Evolutionary conservation across 352 stramenopile genomes (phyloP), one percentile per base, ranked within the genome.

Genomic region (Globisporangium alternatum): DNA sequence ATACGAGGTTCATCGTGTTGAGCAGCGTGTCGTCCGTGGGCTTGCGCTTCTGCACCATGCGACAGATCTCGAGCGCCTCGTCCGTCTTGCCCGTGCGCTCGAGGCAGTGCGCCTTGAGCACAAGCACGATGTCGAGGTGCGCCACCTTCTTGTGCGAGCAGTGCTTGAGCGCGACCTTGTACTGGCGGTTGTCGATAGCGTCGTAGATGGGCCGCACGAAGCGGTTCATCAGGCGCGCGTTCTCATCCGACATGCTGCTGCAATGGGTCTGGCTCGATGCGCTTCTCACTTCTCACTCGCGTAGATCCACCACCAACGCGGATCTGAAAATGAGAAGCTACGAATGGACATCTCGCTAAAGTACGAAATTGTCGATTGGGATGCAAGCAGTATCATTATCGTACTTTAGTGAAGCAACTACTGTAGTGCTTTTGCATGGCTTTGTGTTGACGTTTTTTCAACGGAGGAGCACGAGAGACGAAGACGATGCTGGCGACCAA

Each of bases 131-230:
- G 67, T 93, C 85, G 15, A 93, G 64, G 39, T 81, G 63, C 39
- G 81, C 78, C 56, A 94, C 75, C 53, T 89, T 89, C 76, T 94
- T 95, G 69, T 93, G 84, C 59, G 67, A 56, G 58, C 81, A 91
- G 28, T 94, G 66, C 74, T 92, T 93, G 74, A 95, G 89, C 49
- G 87, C 85, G 6, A 68, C 57, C 67, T 90, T 90, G 80, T 95
- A 95, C 70, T 95, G 80, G 1, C 81, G 80, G 43, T 51, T 66
- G 70, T 95, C 87, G 47, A 94, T 95, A 37, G 85, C 83, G 37
- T 93, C 82, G 78, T 95, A 95, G 64, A 95, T 95, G 39, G 87
- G 87, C 10, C 81, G 79, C 70, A 95, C 76, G 65, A 84, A 89
- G 72, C 85, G 85, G 65, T 76, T 76, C 75, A 94, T 80, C 51